phyloP scores from a whole-genome alignment of 2,329 filamentous ascomycete species.

The Exophiala xenobiotica region DNA sequence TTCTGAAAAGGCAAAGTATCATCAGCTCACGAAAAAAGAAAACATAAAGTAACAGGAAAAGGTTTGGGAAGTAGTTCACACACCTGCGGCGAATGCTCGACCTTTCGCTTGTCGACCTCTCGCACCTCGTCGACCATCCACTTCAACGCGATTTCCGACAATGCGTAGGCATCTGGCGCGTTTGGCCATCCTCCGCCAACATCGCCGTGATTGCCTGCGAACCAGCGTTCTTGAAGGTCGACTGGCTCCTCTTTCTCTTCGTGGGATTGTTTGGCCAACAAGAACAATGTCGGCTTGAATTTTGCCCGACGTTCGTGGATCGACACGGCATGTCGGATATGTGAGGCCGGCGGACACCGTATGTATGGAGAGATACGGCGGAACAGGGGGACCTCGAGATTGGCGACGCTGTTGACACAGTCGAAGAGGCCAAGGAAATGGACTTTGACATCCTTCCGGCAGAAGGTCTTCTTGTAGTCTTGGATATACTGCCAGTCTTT shows the following conservation, averaged over 20 bases:
- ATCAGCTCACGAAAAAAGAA: too few relatives aligned
- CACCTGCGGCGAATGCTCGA: not conserved
- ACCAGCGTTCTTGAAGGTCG: not conserved
- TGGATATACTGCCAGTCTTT: conserved; percentile 67
- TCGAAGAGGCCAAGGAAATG: conserved; percentile 77
- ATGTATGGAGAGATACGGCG: conserved; percentile 69
- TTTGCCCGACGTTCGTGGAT: conserved; percentile 60
- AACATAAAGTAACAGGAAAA: too few relatives aligned
- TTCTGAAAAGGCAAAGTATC: too few relatives aligned
- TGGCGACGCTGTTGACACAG: conserved; percentile 75
- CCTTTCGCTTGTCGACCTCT: too few relatives aligned
- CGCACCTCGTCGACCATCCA: not conserved
- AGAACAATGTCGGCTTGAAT: conserved; percentile 41
- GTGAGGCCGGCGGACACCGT: conserved; percentile 52
- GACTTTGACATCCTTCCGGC: conserved; percentile 69
- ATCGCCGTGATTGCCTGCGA: not conserved
- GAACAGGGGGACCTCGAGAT: conserved; percentile 73
- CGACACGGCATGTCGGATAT: conserved; percentile 57
- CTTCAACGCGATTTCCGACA: not conserved
- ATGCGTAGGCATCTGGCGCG: not conserved
- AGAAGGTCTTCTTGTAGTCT: conserved; percentile 79
- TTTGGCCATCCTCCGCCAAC: not conserved
- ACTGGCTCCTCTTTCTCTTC: not conserved
- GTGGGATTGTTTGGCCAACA: not conserved
- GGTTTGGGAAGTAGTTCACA: not conserved